Evolutionary conservation across 176 grass and related monocot species (phyloP), one percentile per base, ranked within the genome.

Genomic region (Chrysopogon serrulatus): DNA sequence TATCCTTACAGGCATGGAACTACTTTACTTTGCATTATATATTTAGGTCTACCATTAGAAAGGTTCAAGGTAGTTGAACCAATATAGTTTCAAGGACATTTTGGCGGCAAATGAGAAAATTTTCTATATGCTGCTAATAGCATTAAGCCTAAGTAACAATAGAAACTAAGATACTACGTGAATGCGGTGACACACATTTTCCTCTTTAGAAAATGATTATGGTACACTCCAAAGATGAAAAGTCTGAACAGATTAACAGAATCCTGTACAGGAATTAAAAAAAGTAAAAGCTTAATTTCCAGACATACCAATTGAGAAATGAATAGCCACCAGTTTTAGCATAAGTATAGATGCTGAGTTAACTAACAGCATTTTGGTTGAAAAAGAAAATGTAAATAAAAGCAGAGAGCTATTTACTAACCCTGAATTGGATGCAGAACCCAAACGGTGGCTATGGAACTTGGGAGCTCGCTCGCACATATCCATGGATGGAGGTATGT

Each of bases 401-500:
- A 80, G 18, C 17, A 68, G 16, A 40, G 3, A 28, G 80, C 39
- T 57, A 45, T 31, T 21, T 79, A 54, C 68, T 79, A 14, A 83
- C 61, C 48, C 76, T 71, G 19, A 78, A 54, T 59, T 78, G 3
- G 36, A 67, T 82, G 68, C 87, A 94, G 92, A 94, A 94, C 76
- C 60, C 65, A 60, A 83, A 94, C 61, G 92, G 92, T 85, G 92
- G 92, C 41, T 94, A 92, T 32, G 77, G 86, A 82, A 83, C 90
- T 34, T 94, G 90, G 90, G 92, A 94, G 86, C 34, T 92, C 71
- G 82, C 89, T 73, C 84, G 92, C 49, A 79, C 92, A 62, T 62
- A 92, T 90, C 87, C 90, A 80, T 94, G 92, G 87, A 78, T 94
- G 66, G 92, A 94, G 92, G 90, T 91, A 87, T 68, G 40, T 53